Evolutionary conservation across 108 stramenopile genomes (phyloP), one percentile per base, ranked within the genome.

Genomic region (Epipyxis sp.): DNA sequence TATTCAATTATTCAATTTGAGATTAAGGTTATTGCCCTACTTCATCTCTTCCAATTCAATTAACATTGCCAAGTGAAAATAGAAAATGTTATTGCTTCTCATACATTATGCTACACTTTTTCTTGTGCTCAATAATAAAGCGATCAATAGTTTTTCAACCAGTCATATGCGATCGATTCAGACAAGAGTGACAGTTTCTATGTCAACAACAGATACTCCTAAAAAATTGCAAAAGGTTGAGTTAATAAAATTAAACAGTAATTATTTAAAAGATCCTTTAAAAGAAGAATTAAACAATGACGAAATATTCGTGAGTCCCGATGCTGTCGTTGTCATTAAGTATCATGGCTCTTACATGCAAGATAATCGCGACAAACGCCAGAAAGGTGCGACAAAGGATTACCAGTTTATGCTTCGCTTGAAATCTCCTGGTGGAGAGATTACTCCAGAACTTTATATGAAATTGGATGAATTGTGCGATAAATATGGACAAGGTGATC

Each of bases 321-420:
- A 85, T 39, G 85, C 85, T 13, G 80, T 83, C 76, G 83, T 81
- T 76, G 77, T 85, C 62, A 54, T 85, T 20, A 98, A 98, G 86
- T 98, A 95, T 87, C 96, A 97, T 79, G 97, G 97, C 27, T 94
- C 94, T 72, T 98, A 98, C 87, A 90, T 91, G 87, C 96, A 98
- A 87, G 91, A 93, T 80, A 91, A 97, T 82, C 91, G 97, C 41
- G 95, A 96, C 79, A 86, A 87, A 34, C 79, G 94, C 40, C 88
- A 89, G 59, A 79, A 77, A 72, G 84, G 87, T 16, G 46, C 71
- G 50, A 74, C 85, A 41, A 87, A 87, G 85, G 82, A 95, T 50
- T 98, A 94, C 78, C 93, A 93, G 40, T 98, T 98, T 89, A 98
- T 98, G 97, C 87, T 98, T 44, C 94, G 97, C 46, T 88, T 97